phyloP scores from a whole-genome alignment of 2,329 filamentous ascomycete genomes.

The Aspergillus sp. region DNA sequence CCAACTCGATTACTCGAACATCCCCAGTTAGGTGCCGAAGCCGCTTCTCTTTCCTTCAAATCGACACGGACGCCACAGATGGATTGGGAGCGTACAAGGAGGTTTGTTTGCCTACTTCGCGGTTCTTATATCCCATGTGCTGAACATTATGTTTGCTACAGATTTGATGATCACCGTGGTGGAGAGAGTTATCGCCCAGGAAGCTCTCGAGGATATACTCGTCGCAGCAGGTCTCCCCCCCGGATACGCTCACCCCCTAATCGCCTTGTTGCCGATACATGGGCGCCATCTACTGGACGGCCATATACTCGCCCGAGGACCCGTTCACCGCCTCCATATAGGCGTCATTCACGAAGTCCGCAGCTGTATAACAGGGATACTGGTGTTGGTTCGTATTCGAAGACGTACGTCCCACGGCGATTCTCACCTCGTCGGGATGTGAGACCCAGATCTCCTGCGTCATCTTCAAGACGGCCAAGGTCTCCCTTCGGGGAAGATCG shows the following conservation, averaged over 20 bases:
- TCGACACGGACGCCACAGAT: slow-evolving; percentile 18
- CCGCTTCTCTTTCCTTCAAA: neutral
- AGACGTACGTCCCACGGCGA: slow-evolving; percentile 39
- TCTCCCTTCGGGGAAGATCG: slow-evolving; percentile 37
- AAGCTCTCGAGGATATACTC: slow-evolving; percentile 36
- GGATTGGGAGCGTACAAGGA: slow-evolving; percentile 46
- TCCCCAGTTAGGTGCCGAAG: no score
- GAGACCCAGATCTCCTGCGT: slow-evolving; percentile 38
- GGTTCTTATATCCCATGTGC: neutral
- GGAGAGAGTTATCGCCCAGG: slow-evolving; percentile 46
- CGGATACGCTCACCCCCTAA: slow-evolving; percentile 36
- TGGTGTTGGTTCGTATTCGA: slow-evolving; percentile 30
- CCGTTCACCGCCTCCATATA: slow-evolving; percentile 42
- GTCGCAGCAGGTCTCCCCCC: slow-evolving; percentile 37
- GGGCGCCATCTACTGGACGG: slow-evolving; percentile 38
- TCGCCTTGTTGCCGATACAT: slow-evolving; percentile 41
- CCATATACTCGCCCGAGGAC: slow-evolving; percentile 39
- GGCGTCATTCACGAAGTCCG: slow-evolving; percentile 45
- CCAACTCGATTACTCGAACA: no score
- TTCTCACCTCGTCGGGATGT: slow-evolving; percentile 43
- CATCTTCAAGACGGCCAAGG: slow-evolving; percentile 38
- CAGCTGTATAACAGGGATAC: slow-evolving; percentile 37
- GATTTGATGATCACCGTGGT: slow-evolving; percentile 43
- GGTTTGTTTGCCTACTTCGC: slow-evolving; percentile 27
- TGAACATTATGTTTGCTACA: slow-evolving; percentile 7